phyloP scores from a whole-genome alignment of 2,329 filamentous ascomycete species.

The Samsoniella hepiali region DNA sequence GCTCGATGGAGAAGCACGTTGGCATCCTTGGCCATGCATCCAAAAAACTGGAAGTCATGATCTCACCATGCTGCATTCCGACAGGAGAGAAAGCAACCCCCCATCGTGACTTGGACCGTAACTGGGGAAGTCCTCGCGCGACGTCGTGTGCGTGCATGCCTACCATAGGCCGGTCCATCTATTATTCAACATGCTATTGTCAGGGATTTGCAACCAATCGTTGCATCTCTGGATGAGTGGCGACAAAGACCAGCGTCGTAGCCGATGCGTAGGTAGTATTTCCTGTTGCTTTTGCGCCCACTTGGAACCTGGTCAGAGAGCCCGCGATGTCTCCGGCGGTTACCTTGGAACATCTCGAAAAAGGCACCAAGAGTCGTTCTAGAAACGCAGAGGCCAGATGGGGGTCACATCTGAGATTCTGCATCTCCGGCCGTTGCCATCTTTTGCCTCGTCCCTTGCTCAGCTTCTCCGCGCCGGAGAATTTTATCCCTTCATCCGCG shows the following conservation, averaged over 20 bases:
- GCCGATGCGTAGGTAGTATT: too few species aligned
- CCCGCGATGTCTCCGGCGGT: not conserved
- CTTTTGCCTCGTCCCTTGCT: not conserved
- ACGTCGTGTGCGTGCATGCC: not conserved
- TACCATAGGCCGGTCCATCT: not conserved
- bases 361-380: not conserved
- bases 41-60: too few species aligned
- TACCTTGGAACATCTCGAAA: not conserved
- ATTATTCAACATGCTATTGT: not conserved
- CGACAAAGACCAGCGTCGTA: too few species aligned
- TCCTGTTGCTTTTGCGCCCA: not conserved
- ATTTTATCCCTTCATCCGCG: not conserved
- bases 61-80: not conserved
- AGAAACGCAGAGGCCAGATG: not conserved
- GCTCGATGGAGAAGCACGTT: too few species aligned
- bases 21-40: too few species aligned
- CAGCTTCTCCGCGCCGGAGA: not conserved
- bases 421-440: not conserved
- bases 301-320: not conserved
- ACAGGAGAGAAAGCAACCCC: not conserved
- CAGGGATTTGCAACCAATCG: not conserved
- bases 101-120: not conserved
- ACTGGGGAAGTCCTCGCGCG: not conserved
- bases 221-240: not conserved
- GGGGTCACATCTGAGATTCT: not conserved